A percentile compares a stretch with the other conserved stretches of the same genome.
phyloP scores from a whole-genome alignment of 306 rosid species.

The Glycyrrhiza uralensis region DNA sequence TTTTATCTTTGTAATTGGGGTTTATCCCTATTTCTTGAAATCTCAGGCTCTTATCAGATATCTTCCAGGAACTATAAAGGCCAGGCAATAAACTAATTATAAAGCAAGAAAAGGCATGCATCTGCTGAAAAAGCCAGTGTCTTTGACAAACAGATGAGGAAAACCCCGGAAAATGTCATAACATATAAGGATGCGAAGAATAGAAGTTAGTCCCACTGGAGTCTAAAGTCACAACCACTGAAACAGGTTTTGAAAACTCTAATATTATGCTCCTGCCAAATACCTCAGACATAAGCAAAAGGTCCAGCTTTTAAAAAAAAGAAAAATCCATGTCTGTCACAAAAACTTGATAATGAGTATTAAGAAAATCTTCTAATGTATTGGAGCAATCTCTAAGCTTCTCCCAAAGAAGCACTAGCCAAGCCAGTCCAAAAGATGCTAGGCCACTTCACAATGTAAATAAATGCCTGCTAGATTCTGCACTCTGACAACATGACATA shows the following conservation, averaged over 20 bases:
- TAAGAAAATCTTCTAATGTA: conserved; percentile 12
- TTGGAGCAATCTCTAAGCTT: background rate
- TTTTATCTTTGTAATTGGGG: too few species aligned
- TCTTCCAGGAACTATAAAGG: background rate
- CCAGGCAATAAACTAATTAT: background rate
- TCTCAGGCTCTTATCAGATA: too few species aligned
- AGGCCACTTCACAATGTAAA: background rate
- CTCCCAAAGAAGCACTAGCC: background rate
- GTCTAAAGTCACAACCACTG: background rate
- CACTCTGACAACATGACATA: background rate
- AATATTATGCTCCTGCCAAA: background rate
- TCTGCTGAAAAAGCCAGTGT: background rate
- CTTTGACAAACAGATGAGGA: background rate
- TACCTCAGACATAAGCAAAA: background rate
- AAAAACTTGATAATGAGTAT: background rate
- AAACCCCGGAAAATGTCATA: background rate
- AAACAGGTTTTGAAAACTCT: too few species aligned
- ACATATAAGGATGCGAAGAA: background rate
- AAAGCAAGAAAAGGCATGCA: background rate
- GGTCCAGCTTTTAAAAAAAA: background rate
- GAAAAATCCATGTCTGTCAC: too few species aligned
- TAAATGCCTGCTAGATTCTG: background rate
- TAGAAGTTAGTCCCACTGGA: background rate
- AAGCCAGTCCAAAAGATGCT: background rate
- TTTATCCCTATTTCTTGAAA: too few species aligned